phyloP scores from a whole-genome alignment of 768 basidiomycete genomes.

The Termitomyces sp. region DNA sequence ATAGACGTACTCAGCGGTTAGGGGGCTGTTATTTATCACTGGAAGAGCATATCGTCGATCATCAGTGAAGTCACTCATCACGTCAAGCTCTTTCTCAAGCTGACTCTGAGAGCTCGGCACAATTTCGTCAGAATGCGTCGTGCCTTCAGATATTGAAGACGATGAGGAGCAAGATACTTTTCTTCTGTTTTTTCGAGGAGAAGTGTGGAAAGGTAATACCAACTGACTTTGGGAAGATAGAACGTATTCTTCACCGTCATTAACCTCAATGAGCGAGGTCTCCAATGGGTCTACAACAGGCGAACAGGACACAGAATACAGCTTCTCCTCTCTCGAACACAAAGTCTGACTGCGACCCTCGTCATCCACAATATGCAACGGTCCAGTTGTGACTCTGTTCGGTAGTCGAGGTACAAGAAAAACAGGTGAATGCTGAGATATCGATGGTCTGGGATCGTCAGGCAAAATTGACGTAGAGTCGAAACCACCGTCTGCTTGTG shows the following conservation, averaged over 20 bases:
- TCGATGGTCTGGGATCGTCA: neutral
- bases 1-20: neutral
- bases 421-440: neutral
- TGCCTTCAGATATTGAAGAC: constrained; percentile 5
- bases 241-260: constrained; percentile 17
- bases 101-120: constrained; percentile 45
- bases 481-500: constrained; percentile 18
- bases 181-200: constrained; percentile 15
- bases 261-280: neutral
- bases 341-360: neutral
- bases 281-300: neutral
- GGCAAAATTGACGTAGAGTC: neutral
- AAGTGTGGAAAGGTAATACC: constrained; percentile 16
- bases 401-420: neutral
- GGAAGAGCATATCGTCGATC: neutral
- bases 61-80: constrained; percentile 8
- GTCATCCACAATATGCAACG: neutral
- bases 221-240: constrained; percentile 32
- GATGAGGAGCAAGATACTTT: neutral
- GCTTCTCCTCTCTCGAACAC: neutral
- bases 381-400: neutral
- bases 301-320: neutral
- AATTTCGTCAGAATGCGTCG: constrained; percentile 16
- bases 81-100: constrained; percentile 29
- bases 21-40: neutral